These are phyloP conservation scores for Phytophthora rubi DNA, from an alignment of 352 stramenopile species.

Conservation along the genomic window DNA sequence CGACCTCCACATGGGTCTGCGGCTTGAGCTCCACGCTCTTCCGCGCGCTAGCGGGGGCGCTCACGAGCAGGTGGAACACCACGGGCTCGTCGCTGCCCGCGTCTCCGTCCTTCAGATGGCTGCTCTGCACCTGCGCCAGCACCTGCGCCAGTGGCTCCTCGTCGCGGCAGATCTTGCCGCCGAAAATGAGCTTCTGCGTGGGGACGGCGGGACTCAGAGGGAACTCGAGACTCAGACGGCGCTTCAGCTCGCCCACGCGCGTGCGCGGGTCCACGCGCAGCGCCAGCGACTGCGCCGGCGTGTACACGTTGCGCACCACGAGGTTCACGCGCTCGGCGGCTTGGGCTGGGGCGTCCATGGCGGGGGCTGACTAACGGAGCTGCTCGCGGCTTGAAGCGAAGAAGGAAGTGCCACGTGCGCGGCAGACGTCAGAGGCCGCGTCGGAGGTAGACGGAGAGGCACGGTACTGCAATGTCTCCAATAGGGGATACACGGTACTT, in stretches of 20 bases:
- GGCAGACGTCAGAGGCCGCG: too few relatives aligned
- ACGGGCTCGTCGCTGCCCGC: constrained; percentile 43
- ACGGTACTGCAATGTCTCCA: too few relatives aligned
- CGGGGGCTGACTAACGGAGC: background rate
- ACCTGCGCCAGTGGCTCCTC: constrained; percentile 52
- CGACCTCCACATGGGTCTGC: constrained; percentile 8
- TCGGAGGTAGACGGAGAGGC: too few relatives aligned
- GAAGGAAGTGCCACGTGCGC: background rate
- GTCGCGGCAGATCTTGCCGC: constrained; percentile 86
- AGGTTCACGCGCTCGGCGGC: constrained; percentile 54
- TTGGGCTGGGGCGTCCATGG: constrained; percentile 28
- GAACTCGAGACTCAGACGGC: constrained; percentile 56
- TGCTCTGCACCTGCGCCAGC: constrained; percentile 50
- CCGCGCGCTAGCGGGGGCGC: constrained; percentile 25
- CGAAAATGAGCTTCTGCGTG: constrained; percentile 88
- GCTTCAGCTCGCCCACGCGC: constrained; percentile 68
- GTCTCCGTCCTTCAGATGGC: constrained; percentile 30
- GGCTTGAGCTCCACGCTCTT: constrained; percentile 16
- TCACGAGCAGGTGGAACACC: constrained; percentile 83
- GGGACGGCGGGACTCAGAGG: constrained; percentile 47
- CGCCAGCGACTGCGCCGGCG: constrained; percentile 52
- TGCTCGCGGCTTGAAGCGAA: background rate
- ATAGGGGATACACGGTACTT: too few relatives aligned
- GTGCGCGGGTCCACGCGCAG: constrained; percentile 47
- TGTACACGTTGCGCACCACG: constrained; percentile 86